phyloP scores from a whole-genome alignment of 1,284 basidiomycete genomes.

The Pyrrhoderma noxium region DNA sequence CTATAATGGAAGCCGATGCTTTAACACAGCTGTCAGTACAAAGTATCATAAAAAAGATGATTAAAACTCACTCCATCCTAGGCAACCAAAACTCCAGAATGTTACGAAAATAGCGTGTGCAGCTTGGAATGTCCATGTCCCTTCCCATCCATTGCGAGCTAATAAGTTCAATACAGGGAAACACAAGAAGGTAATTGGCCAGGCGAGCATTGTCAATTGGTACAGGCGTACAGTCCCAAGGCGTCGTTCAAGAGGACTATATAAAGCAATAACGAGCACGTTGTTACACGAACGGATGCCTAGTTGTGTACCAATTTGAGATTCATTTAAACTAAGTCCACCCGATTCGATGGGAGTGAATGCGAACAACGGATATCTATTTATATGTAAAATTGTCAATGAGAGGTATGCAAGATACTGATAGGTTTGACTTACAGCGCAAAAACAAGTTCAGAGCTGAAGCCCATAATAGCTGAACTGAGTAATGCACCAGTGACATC shows the following conservation, averaged over 20 bases:
- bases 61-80: constrained; percentile 16
- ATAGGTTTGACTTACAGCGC: constrained; percentile 13
- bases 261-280: constrained; percentile 19
- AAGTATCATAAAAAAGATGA: background rate
- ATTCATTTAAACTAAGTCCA: constrained; percentile 22
- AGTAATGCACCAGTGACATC: constrained; percentile 16
- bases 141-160: constrained; percentile 15
- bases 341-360: constrained; percentile 23
- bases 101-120: constrained; percentile 16
- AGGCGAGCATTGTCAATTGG: constrained; percentile 17
- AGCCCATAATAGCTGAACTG: constrained; percentile 12
- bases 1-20: constrained; percentile 16
- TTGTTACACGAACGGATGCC: constrained; percentile 21
- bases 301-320: constrained; percentile 22
- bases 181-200: constrained; percentile 19
- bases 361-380: constrained; percentile 23
- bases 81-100: constrained; percentile 13
- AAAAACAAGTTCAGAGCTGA: constrained; percentile 19
- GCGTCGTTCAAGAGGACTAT: constrained; percentile 17
- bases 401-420: background rate
- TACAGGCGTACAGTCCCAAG: constrained; percentile 20
- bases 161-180: constrained; percentile 21
- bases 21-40: background rate
- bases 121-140: constrained; percentile 15
- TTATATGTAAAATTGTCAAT: background rate